Base-by-base conservation (phyloP, 1,284 basidiomycete genomes). In the Rhizoctonia solani region DNA sequence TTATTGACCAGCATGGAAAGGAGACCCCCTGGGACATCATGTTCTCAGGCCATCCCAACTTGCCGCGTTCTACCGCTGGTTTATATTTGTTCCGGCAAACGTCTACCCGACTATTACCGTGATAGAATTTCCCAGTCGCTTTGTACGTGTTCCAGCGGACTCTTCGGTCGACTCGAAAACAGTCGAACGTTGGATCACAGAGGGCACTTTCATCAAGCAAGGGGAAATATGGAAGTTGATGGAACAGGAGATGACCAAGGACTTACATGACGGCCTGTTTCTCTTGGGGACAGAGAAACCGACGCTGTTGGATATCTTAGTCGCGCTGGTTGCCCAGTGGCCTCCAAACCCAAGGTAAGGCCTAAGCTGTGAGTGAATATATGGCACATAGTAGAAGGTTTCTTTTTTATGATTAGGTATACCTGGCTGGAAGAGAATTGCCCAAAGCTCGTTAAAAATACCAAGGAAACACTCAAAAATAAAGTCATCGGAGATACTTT, bases 1-100 rank as follows among this genome's bases (percentile, higher is more conserved):
- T 4, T 69, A 68, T 67, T 53, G 58, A 69, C 34, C 54, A 69
- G 21, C 32, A 71, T n/a, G 55, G 52, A 9, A 53, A 67, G 21
- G 70, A n/a, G n/a, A n/a, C n/a, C 68, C 25, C 29, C 32, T 19
- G 37, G 39, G 19, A 67, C 70, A 23, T 61, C 63, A 21, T 71
- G 70, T 27, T 11, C 54, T 71, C n/a, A 55, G 32, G 5, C 55
- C 63, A n/a, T 11, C 37, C 5, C 70, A 71, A 32, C 65, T 69
- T 9, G 70, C 70, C 5, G 47, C 68, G 3, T 69, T 69, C 25
- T 71, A 71, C 27, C 70, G 70, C 21, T 69, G 63, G 50, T 47
- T 71, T 32, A 68, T 71, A 25, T 69, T 66, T 49, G 54, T 69
- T 32, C 68, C 70, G 8, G 70, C 68, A 32, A 68, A 69, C 52